phyloP scores from a whole-genome alignment of 176 grass and related monocot species.

The bread wheat (Triticum aestivum) region IWGSC_CS_RefSeq_v2.1 NC_057809.1:124707489-124707988 shows the following conservation, averaged over 20 bases:
- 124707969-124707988: constrained; percentile 67
- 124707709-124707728: constrained; percentile 69
- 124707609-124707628: background rate
- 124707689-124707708: constrained; percentile 72
- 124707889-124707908: background rate
- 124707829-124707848: constrained; percentile 4
- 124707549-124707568: constrained; percentile 27
- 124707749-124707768: constrained; percentile 32
- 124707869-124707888: background rate
- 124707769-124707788: constrained; percentile 10
- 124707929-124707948: constrained; percentile 83
- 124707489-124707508: constrained; percentile 82
- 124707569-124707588: background rate
- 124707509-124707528: constrained; percentile 92
- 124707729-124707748: constrained; percentile 78
- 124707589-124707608: background rate
- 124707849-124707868: constrained; percentile 6
- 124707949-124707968: constrained; percentile 69
- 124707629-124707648: constrained; percentile 56
- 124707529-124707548: constrained; percentile 40
- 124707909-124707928: constrained; percentile 65
- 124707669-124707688: constrained; percentile 49
- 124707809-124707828: constrained; percentile 6
- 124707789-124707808: background rate
- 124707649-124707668: constrained; percentile 71